These are phyloP conservation scores for Dimocarpus longan DNA, from an alignment of 345 rosid species.

Conservation along the genomic window DNA sequence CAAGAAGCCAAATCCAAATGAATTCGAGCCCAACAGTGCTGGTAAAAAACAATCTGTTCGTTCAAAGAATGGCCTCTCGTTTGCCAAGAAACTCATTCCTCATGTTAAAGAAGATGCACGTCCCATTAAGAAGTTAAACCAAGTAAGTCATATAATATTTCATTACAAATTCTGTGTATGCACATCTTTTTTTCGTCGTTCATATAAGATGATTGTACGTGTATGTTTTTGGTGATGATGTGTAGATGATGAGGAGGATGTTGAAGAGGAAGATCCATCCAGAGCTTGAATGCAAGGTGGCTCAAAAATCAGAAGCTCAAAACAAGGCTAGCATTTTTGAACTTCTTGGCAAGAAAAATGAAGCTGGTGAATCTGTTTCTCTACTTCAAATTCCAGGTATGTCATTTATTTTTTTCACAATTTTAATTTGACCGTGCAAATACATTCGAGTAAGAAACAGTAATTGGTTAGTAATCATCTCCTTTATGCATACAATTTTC, in stretches of 20 bases:
- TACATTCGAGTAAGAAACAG: neutral
- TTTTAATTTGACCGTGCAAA: neutral
- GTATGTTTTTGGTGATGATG: neutral
- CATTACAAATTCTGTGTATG: neutral
- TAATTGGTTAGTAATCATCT: neutral
- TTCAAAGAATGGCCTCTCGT: conserved; percentile 43
- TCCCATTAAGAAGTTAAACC: conserved; percentile 63
- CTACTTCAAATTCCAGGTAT: conserved; percentile 55
- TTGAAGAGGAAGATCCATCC: conserved; percentile 91
- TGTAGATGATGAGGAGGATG: conserved; percentile 82
- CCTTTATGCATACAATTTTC: neutral
- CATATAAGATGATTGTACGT: neutral
- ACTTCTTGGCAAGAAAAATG: conserved; percentile 25
- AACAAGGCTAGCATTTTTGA: conserved; percentile 31
- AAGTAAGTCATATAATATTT: conserved; percentile 32
- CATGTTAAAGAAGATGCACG: conserved; percentile 55
- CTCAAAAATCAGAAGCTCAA: conserved; percentile 28
- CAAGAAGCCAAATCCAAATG: conserved; percentile 36
- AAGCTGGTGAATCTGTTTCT: conserved; percentile 43
- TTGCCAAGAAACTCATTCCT: conserved; percentile 69
- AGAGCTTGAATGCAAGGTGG: conserved; percentile 53
- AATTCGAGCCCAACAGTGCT: conserved; percentile 24
- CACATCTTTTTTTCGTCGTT: neutral
- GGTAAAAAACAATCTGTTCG: conserved; percentile 31
- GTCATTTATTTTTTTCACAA: neutral